Percentiles rank a stretch among this genome's conserved stretches.
phyloP scores from a whole-genome alignment of 495 filamentous ascomycete genomes.

The Aspergillus kassunensis region DNA sequence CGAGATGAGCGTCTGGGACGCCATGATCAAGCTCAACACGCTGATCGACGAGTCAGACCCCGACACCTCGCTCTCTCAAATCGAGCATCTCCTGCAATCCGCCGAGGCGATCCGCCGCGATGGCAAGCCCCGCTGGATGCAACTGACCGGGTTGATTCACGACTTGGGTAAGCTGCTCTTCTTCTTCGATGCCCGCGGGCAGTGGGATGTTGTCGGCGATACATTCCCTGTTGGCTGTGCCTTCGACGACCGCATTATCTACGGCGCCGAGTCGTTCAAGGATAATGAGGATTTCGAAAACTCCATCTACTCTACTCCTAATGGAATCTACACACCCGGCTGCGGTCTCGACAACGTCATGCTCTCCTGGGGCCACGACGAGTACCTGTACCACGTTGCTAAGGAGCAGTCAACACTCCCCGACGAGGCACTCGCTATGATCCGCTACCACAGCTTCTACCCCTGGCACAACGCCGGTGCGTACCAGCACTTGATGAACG shows the following conservation, averaged over 20 bases:
- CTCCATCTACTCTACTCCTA: slow-evolving; percentile 62
- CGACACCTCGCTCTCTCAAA: slow-evolving; percentile 79
- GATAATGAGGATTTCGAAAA: slow-evolving; percentile 66
- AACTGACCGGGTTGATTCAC: slow-evolving; percentile 82
- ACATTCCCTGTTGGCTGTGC: slow-evolving; percentile 87
- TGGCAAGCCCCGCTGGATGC: slow-evolving; percentile 91
- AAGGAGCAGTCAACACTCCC: slow-evolving; percentile 76
- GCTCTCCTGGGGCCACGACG: slow-evolving; percentile 89
- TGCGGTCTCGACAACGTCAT: slow-evolving; percentile 82
- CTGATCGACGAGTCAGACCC: slow-evolving; percentile 87
- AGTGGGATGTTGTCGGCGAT: slow-evolving; percentile 92
- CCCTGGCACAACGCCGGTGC: slow-evolving; percentile 80
- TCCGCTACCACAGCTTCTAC: slow-evolving; percentile 87
- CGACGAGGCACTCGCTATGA: slow-evolving; percentile 80
- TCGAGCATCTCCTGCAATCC: slow-evolving; percentile 81
- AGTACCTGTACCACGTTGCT: slow-evolving; percentile 82
- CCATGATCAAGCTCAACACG: slow-evolving; percentile 85
- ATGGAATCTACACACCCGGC: slow-evolving; percentile 72
- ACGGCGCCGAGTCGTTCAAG: slow-evolving; percentile 64
- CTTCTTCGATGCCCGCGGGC: slow-evolving; percentile 76
- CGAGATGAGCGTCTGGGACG: slow-evolving; percentile 81
- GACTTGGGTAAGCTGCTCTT: slow-evolving; percentile 85
- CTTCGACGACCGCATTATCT: slow-evolving; percentile 75
- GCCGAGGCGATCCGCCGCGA: slow-evolving; percentile 85
- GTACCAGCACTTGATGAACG: slow-evolving; percentile 76